phyloP scores from a whole-genome alignment of 495 filamentous ascomycete genomes.

The Tuber calosporum region DNA sequence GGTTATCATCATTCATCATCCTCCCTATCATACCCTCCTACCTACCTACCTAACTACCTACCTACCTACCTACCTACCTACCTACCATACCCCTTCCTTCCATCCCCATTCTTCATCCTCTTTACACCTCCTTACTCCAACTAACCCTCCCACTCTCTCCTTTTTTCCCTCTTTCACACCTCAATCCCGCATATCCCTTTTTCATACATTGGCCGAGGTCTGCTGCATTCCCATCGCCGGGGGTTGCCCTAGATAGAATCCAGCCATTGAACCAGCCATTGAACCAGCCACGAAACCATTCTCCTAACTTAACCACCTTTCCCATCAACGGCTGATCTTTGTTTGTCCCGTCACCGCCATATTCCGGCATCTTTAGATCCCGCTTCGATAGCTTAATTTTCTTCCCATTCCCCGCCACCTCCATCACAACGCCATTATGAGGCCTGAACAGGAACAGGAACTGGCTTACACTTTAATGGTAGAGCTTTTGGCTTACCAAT shows the following conservation, averaged over 20 bases:
- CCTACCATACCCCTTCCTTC: slow-evolving; percentile 24
- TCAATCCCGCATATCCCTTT: slow-evolving; percentile 21
- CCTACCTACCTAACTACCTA: slow-evolving; percentile 18
- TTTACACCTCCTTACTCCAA: slow-evolving; percentile 36
- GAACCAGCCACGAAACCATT: slow-evolving; percentile 12
- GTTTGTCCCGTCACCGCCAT: slow-evolving; percentile 5
- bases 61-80: slow-evolving; percentile 11
- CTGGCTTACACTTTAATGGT: slow-evolving; percentile 94
- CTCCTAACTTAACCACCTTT: slow-evolving; percentile 17
- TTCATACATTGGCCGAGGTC: slow-evolving; percentile 24
- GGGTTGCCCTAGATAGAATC: slow-evolving; percentile 20
- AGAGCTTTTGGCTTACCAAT: slow-evolving; percentile 97
- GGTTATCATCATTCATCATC: background rate
- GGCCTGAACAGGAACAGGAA: slow-evolving; percentile 97
- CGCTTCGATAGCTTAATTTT: slow-evolving; percentile 26
- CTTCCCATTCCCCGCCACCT: background rate
- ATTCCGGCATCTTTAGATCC: slow-evolving; percentile 13
- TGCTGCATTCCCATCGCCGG: slow-evolving; percentile 19
- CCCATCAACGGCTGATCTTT: slow-evolving; percentile 6
- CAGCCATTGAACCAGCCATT: slow-evolving; percentile 20
- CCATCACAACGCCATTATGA: slow-evolving; percentile 59
- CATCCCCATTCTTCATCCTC: slow-evolving; percentile 26
- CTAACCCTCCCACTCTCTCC: slow-evolving; percentile 45
- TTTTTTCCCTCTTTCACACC: slow-evolving; percentile 17
- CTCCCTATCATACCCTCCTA: slow-evolving; percentile 10